Evolutionary conservation across 1,284 basidiomycete species (phyloP).

Genomic region (Puccinia polysora): DNA sequence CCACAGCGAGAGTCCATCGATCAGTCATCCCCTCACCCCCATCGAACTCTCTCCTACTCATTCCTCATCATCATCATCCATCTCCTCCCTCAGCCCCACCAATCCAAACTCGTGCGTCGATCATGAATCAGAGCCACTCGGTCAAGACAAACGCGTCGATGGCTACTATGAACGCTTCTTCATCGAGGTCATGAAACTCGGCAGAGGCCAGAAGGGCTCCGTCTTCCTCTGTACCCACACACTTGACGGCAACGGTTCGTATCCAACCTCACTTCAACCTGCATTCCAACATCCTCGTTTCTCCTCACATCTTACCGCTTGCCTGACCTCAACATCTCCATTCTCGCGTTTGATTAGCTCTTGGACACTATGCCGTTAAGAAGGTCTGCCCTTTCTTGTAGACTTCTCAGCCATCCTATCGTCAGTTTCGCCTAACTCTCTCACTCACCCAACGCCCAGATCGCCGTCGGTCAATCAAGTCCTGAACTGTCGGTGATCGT

Average conservation of each 20-base stretch:
- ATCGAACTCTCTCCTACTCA: neutral
- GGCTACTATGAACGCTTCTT: slow-evolving; percentile 69
- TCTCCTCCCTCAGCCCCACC: neutral
- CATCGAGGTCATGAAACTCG: slow-evolving; percentile 73
- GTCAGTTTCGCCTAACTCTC: neutral
- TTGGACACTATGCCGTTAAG: slow-evolving; percentile 36
- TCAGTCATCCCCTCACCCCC: slow-evolving; percentile 4
- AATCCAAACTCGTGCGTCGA: neutral
- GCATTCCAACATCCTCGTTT: neutral
- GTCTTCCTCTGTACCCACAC: slow-evolving; percentile 66
- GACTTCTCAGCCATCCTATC: neutral
- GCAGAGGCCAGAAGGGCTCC: slow-evolving; percentile 85
- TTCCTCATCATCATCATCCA: neutral
- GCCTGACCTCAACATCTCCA: neutral
- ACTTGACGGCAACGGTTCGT: slow-evolving; percentile 20
- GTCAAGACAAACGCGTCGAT: slow-evolving; percentile 50
- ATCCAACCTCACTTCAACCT: slow-evolving; percentile 1
- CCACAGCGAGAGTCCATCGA: too few species aligned
- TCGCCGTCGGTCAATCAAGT: slow-evolving; percentile 40
- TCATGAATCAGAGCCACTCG: slow-evolving; percentile 6
- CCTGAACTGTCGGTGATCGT: slow-evolving; percentile 24
- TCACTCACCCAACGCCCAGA: neutral
- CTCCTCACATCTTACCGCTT: neutral
- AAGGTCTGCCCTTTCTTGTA: slow-evolving; percentile 5
- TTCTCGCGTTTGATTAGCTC: neutral